Conservation (phyloP, 257 asterid species). For the Pogostemon cablin region DNA sequence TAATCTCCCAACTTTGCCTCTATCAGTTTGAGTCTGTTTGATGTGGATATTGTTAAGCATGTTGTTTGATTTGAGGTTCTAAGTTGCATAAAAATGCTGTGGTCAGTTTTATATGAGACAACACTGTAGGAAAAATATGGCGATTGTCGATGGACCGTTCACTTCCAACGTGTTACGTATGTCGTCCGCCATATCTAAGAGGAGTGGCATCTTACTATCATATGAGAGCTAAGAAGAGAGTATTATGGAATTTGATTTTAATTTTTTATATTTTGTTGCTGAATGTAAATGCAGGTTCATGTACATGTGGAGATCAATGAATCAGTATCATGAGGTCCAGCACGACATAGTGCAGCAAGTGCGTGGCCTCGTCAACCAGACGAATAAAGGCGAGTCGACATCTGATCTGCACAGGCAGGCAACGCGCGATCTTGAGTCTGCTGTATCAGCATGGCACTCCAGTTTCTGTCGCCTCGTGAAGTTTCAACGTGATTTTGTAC, state of each 20-base stretch:
- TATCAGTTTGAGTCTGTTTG: neutral
- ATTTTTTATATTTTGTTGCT: neutral
- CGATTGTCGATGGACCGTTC: too few species aligned
- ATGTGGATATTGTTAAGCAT: neutral
- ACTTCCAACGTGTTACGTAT: too few species aligned
- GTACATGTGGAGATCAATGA: slow-evolving; percentile 99
- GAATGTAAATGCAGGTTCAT: slow-evolving; percentile 61
- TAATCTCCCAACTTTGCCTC: neutral
- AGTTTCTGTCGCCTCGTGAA: slow-evolving; percentile 79
- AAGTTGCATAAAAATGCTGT: neutral
- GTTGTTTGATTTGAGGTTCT: neutral
- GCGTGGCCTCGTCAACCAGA: slow-evolving; percentile 68
- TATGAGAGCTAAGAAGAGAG: too few species aligned
- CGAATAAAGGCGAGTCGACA: slow-evolving; percentile 68
- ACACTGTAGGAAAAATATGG: neutral
- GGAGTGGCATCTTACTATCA: too few species aligned
- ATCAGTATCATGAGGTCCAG: slow-evolving; percentile 81
- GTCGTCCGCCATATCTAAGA: too few species aligned
- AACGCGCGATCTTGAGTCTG: slow-evolving; percentile 90
- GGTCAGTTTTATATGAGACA: neutral
- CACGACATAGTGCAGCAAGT: slow-evolving; percentile 94
- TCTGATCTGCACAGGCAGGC: slow-evolving; percentile 93
- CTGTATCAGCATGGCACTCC: slow-evolving; percentile 92
- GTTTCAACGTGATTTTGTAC: slow-evolving; percentile 74
- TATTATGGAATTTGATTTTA: too few species aligned